Conservation (phyloP, 1,139 yeast genomes). For the Candida smagusa region DNA sequence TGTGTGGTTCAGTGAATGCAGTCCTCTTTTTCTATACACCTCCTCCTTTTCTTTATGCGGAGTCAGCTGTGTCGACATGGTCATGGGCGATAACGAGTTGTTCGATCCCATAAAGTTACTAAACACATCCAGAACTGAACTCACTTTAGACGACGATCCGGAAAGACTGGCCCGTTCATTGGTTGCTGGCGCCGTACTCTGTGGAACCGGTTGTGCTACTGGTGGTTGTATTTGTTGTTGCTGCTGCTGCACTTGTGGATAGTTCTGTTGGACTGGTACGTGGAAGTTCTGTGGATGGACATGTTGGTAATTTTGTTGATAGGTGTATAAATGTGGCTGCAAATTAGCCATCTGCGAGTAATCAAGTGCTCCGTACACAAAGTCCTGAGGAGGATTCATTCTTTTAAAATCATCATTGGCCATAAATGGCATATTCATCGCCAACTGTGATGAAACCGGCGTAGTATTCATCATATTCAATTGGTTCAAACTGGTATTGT, state of each 20-base stretch:
- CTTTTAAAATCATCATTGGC: slow-evolving; percentile 5
- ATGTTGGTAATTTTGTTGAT: not conserved
- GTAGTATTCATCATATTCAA: not conserved
- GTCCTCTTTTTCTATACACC: slow-evolving; percentile 4
- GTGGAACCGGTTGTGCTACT: not conserved
- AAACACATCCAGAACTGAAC: slow-evolving; percentile 12
- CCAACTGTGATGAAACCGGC: not conserved
- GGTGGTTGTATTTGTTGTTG: not conserved
- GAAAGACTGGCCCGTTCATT: not conserved
- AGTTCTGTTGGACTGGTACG: not conserved
- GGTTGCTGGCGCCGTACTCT: not conserved
- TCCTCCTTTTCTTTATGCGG: slow-evolving; percentile 6
- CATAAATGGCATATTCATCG: not conserved
- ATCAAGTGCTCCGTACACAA: slow-evolving; percentile 5
- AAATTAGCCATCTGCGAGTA: not conserved
- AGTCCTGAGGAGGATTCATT: slow-evolving; percentile 6
- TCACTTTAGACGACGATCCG: slow-evolving; percentile 2
- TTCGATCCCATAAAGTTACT: slow-evolving; percentile 11
- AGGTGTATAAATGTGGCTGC: slow-evolving; percentile 1
- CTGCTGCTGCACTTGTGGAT: not conserved
- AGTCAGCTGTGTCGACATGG: slow-evolving; percentile 6
- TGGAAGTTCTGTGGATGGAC: not conserved
- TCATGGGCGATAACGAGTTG: slow-evolving; percentile 8
- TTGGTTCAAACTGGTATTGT: not conserved
- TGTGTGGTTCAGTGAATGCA: not conserved